These are phyloP conservation scores for Arthrobotrys sphaeroides DNA, from an alignment of 2,329 filamentous ascomycete species.

Conservation along the genomic window DNA sequence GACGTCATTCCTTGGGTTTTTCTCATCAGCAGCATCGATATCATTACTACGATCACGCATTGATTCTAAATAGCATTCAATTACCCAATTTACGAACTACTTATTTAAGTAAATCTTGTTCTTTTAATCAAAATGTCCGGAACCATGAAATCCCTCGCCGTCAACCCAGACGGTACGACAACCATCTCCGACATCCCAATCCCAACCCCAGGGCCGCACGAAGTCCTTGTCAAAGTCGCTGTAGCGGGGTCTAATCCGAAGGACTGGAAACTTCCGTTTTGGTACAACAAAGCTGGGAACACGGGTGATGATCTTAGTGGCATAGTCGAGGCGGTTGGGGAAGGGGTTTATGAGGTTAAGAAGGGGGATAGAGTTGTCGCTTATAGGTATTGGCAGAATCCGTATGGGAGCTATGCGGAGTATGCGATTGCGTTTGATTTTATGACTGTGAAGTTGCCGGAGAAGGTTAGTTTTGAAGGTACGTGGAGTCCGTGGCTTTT, in stretches of 20 bases:
- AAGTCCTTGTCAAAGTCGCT: conserved; percentile 59
- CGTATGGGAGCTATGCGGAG: conserved; percentile 56
- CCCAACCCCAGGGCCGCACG: conserved; percentile 58
- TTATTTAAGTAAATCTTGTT: too few relatives aligned
- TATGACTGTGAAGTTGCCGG: conserved; percentile 69
- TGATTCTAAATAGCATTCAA: too few relatives aligned
- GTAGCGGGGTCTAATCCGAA: conserved; percentile 59
- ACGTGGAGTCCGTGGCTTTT: conserved; percentile 23
- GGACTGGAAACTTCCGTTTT: conserved; percentile 57
- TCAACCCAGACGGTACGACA: conserved; percentile 55
- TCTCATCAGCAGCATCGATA: background rate
- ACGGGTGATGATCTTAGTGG: conserved; percentile 60
- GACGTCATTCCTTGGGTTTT: background rate
- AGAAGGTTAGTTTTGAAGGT: conserved; percentile 66
- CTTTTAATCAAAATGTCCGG: conserved; percentile 25
- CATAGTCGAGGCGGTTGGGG: conserved; percentile 38
- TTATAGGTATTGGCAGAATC: conserved; percentile 60
- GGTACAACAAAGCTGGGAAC: conserved; percentile 54
- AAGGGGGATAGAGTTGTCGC: conserved; percentile 65
- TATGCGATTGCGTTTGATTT: conserved; percentile 65
- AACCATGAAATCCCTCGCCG: conserved; percentile 59
- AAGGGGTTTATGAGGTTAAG: conserved; percentile 55
- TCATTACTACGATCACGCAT: too few relatives aligned
- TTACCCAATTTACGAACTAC: too few relatives aligned
- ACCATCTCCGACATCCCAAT: conserved; percentile 55